These are phyloP conservation scores for Aspergillus saccharolyticus DNA, from an alignment of 495 filamentous ascomycete genomes.

Conservation along the genomic window DNA sequence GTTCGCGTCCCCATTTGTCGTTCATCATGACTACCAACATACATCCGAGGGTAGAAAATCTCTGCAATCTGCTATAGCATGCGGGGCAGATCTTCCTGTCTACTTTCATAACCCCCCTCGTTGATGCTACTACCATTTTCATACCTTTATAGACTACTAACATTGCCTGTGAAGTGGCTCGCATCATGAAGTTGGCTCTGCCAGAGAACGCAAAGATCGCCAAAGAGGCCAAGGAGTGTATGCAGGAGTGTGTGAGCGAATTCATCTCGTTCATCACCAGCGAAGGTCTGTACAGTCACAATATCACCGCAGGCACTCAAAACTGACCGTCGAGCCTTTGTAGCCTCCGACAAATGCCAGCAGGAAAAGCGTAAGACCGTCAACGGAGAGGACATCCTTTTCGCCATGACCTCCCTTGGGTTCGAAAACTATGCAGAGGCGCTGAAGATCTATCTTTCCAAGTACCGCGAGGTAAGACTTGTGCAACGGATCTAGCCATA, in stretches of 20 bases:
- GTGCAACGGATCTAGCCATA: conserved; percentile 21
- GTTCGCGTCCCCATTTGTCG: neutral
- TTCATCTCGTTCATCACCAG: conserved; percentile 99
- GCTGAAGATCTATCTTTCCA: conserved; percentile 93
- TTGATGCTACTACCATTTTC: neutral
- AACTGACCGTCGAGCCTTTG: conserved; percentile 5
- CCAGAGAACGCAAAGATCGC: conserved; percentile 99
- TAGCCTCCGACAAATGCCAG: conserved; percentile 98
- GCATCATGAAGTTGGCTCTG: conserved; percentile 96
- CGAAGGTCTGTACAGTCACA: conserved; percentile 61
- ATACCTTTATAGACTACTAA: conserved; percentile 53
- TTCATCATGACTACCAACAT: neutral
- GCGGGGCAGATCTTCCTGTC: neutral
- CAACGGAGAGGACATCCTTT: conserved; percentile 96
- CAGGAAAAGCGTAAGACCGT: conserved; percentile 99
- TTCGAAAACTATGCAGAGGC: conserved; percentile 99
- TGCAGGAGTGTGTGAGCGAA: conserved; percentile 99
- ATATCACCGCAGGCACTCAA: conserved; percentile 5
- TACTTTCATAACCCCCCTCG: neutral
- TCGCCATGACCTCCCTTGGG: conserved; percentile 97
- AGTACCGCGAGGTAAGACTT: conserved; percentile 91
- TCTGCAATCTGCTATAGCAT: neutral
- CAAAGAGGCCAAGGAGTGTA: conserved; percentile 98
- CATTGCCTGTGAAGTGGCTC: conserved; percentile 89
- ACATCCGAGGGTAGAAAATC: neutral